Conservation (phyloP, 257 asterid genomes). For the Pogostemon cablin region DNA sequence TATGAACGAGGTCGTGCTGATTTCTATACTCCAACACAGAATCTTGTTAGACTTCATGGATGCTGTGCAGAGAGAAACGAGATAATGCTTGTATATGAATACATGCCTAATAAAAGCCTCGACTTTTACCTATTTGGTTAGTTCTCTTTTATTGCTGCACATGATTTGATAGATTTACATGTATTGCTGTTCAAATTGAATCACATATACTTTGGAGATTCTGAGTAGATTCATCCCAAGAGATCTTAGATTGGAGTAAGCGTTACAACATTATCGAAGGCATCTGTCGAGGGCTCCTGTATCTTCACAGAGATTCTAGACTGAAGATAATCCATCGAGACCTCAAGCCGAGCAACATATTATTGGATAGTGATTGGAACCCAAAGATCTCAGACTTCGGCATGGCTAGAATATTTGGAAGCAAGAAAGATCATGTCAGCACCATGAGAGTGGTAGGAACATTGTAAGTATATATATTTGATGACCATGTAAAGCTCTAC, state of each 20-base stretch:
- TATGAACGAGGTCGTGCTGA: not conserved
- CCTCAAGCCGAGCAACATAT: too few relatives aligned
- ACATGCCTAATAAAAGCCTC: not conserved
- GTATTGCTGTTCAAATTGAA: slow-evolving; percentile 4
- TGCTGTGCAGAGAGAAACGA: not conserved
- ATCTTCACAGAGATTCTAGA: too few relatives aligned
- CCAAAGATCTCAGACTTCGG: too few relatives aligned
- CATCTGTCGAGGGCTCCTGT: too few relatives aligned
- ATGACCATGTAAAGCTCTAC: too few relatives aligned
- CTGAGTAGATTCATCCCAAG: not conserved
- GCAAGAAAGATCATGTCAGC: not conserved
- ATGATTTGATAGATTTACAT: not conserved
- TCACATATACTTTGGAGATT: not conserved
- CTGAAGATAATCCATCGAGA: too few relatives aligned
- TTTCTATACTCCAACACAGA: not conserved
- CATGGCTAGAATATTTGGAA: too few relatives aligned
- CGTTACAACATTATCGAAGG: not conserved
- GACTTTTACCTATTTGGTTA: slow-evolving; percentile 5
- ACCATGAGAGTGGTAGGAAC: not conserved
- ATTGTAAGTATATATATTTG: not conserved
- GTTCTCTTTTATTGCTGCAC: not conserved
- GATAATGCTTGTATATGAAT: not conserved
- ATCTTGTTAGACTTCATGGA: not conserved
- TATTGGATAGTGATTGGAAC: too few relatives aligned
- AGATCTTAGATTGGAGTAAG: not conserved